phyloP scores from a whole-genome alignment of 164 flowering plant species.

The Kalanchoe fedtschenkoi region DNA sequence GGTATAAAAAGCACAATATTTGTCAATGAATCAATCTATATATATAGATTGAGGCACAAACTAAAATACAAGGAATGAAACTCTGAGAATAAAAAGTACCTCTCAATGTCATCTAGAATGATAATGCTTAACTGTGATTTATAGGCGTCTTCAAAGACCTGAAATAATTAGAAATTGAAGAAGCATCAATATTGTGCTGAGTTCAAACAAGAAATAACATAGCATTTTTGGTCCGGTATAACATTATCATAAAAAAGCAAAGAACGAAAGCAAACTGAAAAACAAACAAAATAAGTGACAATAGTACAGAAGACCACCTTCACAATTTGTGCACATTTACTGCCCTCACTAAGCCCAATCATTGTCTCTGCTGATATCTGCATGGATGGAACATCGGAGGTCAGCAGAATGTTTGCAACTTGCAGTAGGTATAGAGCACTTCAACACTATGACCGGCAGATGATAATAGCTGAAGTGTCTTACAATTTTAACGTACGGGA shows the following conservation, averaged over 20 bases:
- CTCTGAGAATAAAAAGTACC: conserved; percentile 25
- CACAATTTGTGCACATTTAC: conserved; percentile 85
- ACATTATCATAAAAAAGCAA: neutral
- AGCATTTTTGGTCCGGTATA: neutral
- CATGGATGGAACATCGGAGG: neutral
- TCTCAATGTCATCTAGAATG: conserved; percentile 93
- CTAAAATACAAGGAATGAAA: conserved; percentile 1
- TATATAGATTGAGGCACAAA: neutral
- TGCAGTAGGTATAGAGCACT: neutral
- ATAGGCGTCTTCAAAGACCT: conserved; percentile 99
- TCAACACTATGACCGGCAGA: neutral
- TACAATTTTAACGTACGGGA: conserved; percentile 92
- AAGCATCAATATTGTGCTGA: neutral
- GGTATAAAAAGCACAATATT: conserved; percentile 7
- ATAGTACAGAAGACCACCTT: conserved; percentile 35
- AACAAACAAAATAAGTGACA: neutral
- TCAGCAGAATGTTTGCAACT: neutral
- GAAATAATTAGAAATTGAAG: neutral
- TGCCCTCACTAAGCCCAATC: conserved; percentile 92
- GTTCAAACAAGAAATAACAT: neutral
- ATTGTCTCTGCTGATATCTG: conserved; percentile 88
- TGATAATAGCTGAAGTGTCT: conserved; percentile 17
- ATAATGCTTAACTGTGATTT: conserved; percentile 83
- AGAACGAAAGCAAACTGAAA: neutral
- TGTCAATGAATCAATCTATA: neutral